Conservation (phyloP, 257 asterid species). For the Ajuga chamaepitys region DNA sequence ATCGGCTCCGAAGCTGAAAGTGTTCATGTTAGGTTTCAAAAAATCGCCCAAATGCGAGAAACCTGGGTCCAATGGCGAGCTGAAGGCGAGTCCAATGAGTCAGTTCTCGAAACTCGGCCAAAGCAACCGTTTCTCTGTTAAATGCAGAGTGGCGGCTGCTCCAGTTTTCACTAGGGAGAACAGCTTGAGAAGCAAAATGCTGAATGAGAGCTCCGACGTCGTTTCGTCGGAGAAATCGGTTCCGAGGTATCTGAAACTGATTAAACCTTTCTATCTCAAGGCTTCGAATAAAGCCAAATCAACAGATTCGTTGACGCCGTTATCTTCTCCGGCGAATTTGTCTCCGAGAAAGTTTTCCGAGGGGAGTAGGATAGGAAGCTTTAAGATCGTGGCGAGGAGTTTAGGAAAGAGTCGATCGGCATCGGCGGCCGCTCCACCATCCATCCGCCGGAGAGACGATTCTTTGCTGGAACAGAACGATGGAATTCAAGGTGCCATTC, state of each 20-base stretch:
- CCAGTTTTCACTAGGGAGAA: slow-evolving; percentile 30
- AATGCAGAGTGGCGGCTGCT: slow-evolving; percentile 15
- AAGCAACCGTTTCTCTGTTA: slow-evolving; percentile 28
- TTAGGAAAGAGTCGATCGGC: slow-evolving; percentile 65
- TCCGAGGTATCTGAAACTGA: slow-evolving; percentile 55
- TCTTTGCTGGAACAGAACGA: slow-evolving; percentile 57
- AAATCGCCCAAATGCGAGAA: slow-evolving; percentile 27
- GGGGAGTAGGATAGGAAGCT: slow-evolving; percentile 41
- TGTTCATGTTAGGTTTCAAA: slow-evolving; percentile 32
- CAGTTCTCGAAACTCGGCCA: slow-evolving; percentile 25
- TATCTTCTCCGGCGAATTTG: slow-evolving; percentile 38
- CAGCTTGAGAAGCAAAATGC: slow-evolving; percentile 56
- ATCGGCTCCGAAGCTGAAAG: slow-evolving; percentile 47
- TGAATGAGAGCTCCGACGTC: slow-evolving; percentile 25
- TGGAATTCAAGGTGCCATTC: slow-evolving; percentile 60
- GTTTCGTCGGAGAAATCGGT: slow-evolving; percentile 27
- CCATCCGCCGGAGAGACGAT: slow-evolving; percentile 58
- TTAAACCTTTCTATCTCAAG: slow-evolving; percentile 55
- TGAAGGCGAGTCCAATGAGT: slow-evolving; percentile 26
- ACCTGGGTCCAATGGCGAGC: slow-evolving; percentile 17
- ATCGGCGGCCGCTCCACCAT: slow-evolving; percentile 33
- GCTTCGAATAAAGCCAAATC: slow-evolving; percentile 40
- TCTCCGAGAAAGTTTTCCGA: slow-evolving; percentile 45
- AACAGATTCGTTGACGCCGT: slow-evolving; percentile 35
- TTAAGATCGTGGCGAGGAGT: slow-evolving; percentile 46